A percentile compares a stretch with the other conserved stretches of the same genome.
Conservation (phyloP, 169 alveolate genomes). For the Ichthyophthirius multifiliis region DNA sequence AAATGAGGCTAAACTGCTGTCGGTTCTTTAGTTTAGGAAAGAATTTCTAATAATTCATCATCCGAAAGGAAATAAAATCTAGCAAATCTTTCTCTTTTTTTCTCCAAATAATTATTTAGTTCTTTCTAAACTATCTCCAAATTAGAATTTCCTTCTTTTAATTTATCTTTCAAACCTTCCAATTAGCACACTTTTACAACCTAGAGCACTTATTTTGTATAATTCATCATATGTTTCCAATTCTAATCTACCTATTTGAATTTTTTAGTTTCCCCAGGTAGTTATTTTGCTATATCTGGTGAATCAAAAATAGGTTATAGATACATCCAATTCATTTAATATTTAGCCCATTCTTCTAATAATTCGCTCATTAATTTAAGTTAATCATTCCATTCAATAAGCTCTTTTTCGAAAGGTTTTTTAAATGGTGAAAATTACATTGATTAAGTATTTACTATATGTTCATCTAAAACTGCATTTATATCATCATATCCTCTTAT, state of each 20-base stretch:
- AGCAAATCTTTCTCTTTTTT: conserved; percentile 88
- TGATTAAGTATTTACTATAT: conserved; percentile 73
- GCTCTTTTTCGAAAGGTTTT: conserved; percentile 93
- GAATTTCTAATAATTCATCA: conserved; percentile 85
- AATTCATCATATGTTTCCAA: conserved; percentile 85
- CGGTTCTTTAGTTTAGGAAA: conserved; percentile 86
- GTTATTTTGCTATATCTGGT: conserved; percentile 88
- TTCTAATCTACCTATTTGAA: conserved; percentile 90
- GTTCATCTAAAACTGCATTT: conserved; percentile 63
- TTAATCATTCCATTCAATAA: conserved; percentile 89
- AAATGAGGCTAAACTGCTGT: conserved; percentile 85
- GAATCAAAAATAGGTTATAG: conserved; percentile 93
- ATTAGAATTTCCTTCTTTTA: conserved; percentile 84
- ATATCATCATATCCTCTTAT: conserved; percentile 85
- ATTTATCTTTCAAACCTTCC: conserved; percentile 88
- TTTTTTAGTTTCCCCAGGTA: conserved; percentile 88
- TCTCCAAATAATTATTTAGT: conserved; percentile 87
- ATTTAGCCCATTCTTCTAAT: conserved; percentile 89
- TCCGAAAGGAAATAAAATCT: conserved; percentile 88
- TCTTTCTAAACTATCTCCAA: conserved; percentile 92
- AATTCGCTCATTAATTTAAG: conserved; percentile 87
- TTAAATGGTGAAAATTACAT: conserved; percentile 92
- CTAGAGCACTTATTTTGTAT: conserved; percentile 51
- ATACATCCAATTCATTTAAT: conserved; percentile 92
- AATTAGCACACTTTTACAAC: conserved; percentile 62